Evolutionary conservation across 164 flowering plant species (phyloP).

Genomic region (Vitis riparia): DNA sequence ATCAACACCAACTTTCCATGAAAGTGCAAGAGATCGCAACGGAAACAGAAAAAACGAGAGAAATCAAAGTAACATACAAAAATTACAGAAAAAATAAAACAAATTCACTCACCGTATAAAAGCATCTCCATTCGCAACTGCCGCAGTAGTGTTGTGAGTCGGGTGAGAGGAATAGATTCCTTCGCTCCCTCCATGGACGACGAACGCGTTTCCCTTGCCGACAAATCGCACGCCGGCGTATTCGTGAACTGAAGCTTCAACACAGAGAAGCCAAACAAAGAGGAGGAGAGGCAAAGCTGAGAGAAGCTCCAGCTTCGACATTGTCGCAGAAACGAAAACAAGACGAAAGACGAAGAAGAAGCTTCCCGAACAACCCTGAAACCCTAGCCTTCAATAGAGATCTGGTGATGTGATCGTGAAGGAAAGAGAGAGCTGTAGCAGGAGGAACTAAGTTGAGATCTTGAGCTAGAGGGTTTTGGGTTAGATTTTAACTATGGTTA

Average conservation of each 20-base stretch:
- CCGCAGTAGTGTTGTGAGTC: conserved; percentile 18
- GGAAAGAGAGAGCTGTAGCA: too few relatives aligned
- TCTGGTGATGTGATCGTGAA: too few relatives aligned
- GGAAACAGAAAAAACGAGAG: background rate
- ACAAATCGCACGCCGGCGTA: conserved; percentile 56
- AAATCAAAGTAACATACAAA: background rate
- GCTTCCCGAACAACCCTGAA: too few relatives aligned
- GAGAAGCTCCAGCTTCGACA: conserved; percentile 1
- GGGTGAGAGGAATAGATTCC: conserved; percentile 72
- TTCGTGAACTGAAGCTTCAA: conserved; percentile 69
- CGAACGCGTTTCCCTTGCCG: conserved; percentile 82
- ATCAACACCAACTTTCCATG: background rate
- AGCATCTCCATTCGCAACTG: conserved; percentile 42
- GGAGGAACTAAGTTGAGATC: too few relatives aligned
- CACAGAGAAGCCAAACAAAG: background rate
- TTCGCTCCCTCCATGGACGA: conserved; percentile 93
- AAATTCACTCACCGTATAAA: conserved; percentile 57
- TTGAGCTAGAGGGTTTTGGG: too few relatives aligned
- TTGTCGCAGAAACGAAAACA: background rate
- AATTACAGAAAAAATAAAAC: background rate
- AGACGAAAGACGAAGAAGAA: background rate
- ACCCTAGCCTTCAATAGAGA: too few relatives aligned
- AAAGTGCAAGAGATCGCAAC: conserved; percentile 2
- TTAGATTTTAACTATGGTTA: too few relatives aligned
- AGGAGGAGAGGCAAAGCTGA: background rate